Evolutionary conservation across 768 basidiomycete genomes (phyloP).

Genomic region (Fomitopsis serialis): DNA sequence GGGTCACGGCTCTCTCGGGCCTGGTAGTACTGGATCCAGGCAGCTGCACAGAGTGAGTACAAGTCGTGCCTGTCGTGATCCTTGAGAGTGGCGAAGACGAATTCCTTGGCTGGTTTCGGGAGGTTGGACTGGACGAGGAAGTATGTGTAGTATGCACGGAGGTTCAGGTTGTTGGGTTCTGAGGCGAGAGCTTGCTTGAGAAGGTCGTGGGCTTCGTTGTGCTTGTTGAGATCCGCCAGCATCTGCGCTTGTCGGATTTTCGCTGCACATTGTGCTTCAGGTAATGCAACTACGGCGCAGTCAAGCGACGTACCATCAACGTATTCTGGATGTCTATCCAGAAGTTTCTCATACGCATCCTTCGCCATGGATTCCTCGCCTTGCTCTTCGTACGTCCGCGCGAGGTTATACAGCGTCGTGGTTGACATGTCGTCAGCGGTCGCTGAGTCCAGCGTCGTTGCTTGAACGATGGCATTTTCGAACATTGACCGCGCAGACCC

Average conservation of each 20-base stretch:
- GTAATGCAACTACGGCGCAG: neutral
- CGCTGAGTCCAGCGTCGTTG: constrained; percentile 39
- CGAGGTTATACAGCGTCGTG: constrained; percentile 87
- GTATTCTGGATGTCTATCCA: constrained; percentile 92
- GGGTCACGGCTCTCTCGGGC: constrained; percentile 79
- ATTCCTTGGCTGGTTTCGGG: constrained; percentile 73
- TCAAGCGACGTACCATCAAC: constrained; percentile 68
- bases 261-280: constrained; percentile 41
- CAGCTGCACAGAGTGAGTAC: constrained; percentile 87
- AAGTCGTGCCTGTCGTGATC: constrained; percentile 84
- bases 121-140: constrained; percentile 81
- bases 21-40: constrained; percentile 80
- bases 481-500: constrained; percentile 59
- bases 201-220: constrained; percentile 80
- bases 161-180: constrained; percentile 71
- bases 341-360: constrained; percentile 82
- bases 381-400: constrained; percentile 83
- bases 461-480: constrained; percentile 65
- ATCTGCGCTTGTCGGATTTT: constrained; percentile 90
- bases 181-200: constrained; percentile 86
- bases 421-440: constrained; percentile 69
- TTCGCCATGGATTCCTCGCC: constrained; percentile 69
- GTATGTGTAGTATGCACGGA: constrained; percentile 90
- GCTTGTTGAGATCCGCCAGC: constrained; percentile 59
- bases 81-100: constrained; percentile 85